Percentiles rank a stretch among this genome's conserved stretches.
These are phyloP conservation scores for Carallia pectinifolia DNA, from an alignment of 345 rosid species.

Conservation along the genomic window DNA sequence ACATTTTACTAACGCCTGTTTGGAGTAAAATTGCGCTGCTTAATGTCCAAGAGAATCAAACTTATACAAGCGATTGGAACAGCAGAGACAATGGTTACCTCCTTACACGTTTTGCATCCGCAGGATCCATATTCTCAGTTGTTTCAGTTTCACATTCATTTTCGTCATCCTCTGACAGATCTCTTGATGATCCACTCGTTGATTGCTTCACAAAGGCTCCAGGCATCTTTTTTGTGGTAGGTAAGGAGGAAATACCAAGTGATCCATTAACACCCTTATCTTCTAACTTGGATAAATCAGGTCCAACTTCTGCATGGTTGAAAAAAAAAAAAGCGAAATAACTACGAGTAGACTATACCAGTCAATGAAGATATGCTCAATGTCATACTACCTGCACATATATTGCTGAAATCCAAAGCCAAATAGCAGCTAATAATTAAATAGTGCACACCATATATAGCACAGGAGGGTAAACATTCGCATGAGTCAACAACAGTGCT, in stretches of 20 bases:
- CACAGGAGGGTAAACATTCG: neutral
- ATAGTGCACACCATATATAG: neutral
- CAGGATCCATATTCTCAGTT: conserved; percentile 37
- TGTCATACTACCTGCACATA: neutral
- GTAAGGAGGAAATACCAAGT: conserved; percentile 29
- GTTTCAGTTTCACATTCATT: conserved; percentile 31
- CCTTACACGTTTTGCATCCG: conserved; percentile 26
- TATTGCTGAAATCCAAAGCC: conserved; percentile 6
- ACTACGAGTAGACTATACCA: conserved; percentile 1
- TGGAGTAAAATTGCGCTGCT: neutral
- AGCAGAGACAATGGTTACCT: conserved; percentile 20
- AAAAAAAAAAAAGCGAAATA: conserved; percentile 5
- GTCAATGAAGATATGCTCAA: neutral
- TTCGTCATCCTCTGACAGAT: conserved; percentile 27
- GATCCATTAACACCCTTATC: conserved; percentile 37
- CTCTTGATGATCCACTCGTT: conserved; percentile 27
- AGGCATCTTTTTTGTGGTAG: conserved; percentile 39
- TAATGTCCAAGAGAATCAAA: neutral
- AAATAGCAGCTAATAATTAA: neutral
- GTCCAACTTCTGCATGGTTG: conserved; percentile 26
- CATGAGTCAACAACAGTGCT: neutral
- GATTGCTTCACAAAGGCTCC: conserved; percentile 9
- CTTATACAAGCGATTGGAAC: conserved; percentile 6
- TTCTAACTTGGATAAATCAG: conserved; percentile 29
- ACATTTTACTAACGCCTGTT: neutral